phyloP scores from a whole-genome alignment of 225 moss, liverwort and hornwort species.

The Straminergon stramineum region DNA sequence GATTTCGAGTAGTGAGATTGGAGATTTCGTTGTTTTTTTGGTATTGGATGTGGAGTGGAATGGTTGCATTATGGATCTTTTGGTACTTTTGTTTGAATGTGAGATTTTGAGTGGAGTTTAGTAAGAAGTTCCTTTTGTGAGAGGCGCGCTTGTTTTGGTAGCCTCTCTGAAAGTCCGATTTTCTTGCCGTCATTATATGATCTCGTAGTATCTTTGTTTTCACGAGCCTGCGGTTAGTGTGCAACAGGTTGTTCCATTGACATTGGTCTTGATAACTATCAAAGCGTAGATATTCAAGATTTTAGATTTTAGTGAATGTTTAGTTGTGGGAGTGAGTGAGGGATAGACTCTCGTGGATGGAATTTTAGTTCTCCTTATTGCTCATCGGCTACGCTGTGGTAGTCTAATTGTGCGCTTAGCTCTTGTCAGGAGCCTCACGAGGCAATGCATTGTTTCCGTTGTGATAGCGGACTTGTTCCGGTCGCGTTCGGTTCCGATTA shows the following conservation, averaged over 20 bases:
- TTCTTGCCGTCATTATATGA: not conserved
- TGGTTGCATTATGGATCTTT: not conserved
- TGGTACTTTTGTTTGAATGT: not conserved
- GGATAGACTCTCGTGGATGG: not conserved
- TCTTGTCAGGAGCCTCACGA: not conserved
- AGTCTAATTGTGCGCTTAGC: not conserved
- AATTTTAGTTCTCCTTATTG: too few species aligned
- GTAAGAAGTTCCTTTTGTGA: not conserved
- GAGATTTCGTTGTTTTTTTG: not conserved
- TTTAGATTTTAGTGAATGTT: not conserved
- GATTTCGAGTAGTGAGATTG: not conserved
- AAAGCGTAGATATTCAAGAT: not conserved
- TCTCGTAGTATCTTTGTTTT: not conserved
- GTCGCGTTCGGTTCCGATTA: not conserved
- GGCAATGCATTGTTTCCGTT: not conserved
- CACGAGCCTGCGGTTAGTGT: not conserved
- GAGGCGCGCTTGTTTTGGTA: not conserved
- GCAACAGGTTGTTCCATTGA: not conserved
- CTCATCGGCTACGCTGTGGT: not conserved
- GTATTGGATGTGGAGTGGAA: not conserved
- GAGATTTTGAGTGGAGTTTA: not conserved
- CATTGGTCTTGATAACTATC: not conserved
- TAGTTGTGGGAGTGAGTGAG: not conserved
- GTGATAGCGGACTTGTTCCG: not conserved
- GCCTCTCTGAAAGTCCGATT: not conserved